Percentiles rank a stretch among this genome's conserved stretches.
Conservation (phyloP, 1,284 basidiomycete genomes). For the Apiotrichum laibachii region DNA sequence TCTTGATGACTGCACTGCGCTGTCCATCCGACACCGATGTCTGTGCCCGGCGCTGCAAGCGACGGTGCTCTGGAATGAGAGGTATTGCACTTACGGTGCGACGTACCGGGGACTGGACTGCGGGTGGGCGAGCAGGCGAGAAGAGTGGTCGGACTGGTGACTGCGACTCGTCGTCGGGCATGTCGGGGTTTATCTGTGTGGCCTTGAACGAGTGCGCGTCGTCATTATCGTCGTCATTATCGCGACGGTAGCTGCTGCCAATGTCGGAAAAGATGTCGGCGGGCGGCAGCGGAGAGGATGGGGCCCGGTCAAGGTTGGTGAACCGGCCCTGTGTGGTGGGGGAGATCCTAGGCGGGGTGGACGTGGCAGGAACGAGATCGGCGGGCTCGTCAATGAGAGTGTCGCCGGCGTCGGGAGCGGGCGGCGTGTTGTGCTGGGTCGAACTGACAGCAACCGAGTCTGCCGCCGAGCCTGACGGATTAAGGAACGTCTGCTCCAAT, state of each 20-base stretch:
- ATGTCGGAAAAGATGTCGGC: not conserved
- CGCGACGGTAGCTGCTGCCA: not conserved
- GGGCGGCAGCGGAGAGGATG: not conserved
- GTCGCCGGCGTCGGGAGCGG: not conserved
- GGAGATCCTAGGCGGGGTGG: not conserved
- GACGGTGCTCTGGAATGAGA: not conserved
- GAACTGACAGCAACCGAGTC: not conserved
- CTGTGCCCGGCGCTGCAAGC: not conserved
- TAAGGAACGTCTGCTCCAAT: too few species aligned
- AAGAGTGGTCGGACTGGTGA: not conserved
- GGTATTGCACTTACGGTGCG: not conserved
- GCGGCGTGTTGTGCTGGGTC: not conserved
- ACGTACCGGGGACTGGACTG: not conserved
- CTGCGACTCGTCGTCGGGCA: not conserved
- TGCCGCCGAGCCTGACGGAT: too few species aligned
- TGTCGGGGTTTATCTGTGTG: not conserved
- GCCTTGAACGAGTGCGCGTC: not conserved
- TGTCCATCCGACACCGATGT: not conserved
- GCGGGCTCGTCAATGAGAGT: not conserved
- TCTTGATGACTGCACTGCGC: not conserved
- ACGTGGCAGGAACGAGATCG: too few species aligned
- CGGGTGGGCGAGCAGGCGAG: not conserved
- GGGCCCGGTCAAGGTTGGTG: not conserved
- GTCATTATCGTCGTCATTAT: not conserved
- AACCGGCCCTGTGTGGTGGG: not conserved